phyloP scores from a whole-genome alignment of 2,329 filamentous ascomycete species.

The Beauveria rudraprayagi region DNA sequence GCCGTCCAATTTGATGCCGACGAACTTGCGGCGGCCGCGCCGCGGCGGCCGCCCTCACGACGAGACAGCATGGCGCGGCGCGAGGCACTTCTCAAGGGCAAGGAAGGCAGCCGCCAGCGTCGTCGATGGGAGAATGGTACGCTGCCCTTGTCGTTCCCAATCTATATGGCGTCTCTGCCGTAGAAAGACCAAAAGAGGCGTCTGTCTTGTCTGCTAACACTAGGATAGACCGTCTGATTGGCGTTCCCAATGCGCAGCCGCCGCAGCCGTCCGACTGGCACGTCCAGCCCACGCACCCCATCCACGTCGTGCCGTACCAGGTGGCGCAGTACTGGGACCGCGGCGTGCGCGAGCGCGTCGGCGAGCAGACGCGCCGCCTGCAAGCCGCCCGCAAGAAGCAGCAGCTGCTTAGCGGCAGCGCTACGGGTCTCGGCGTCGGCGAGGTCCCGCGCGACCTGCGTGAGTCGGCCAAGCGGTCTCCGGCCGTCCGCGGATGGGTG shows the following conservation, averaged over 20 bases:
- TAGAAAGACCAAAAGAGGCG: neutral
- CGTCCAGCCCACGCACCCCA: constrained; percentile 70
- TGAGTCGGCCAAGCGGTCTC: constrained; percentile 69
- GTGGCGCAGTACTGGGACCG: constrained; percentile 78
- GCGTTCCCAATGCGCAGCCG: constrained; percentile 78
- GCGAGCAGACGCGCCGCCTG: constrained; percentile 34
- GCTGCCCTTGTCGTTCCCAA: neutral
- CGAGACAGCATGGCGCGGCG: constrained; percentile 53
- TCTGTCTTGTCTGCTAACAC: neutral
- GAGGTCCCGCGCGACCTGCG: constrained; percentile 73
- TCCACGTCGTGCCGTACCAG: constrained; percentile 76
- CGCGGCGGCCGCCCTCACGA: constrained; percentile 37
- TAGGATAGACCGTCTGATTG: constrained; percentile 66
- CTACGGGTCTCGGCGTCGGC: constrained; percentile 38
- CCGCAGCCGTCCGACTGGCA: constrained; percentile 78
- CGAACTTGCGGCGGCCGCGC: constrained; percentile 20
- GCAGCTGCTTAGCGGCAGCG: constrained; percentile 33
- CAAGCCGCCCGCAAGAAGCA: constrained; percentile 38
- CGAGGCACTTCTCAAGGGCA: constrained; percentile 76
- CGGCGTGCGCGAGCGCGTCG: constrained; percentile 40
- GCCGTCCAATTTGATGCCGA: constrained; percentile 16
- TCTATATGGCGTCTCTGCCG: neutral
- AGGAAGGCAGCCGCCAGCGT: constrained; percentile 78
- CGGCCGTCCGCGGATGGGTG: constrained; percentile 70
- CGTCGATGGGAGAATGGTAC: constrained; percentile 93